Base-by-base conservation (phyloP, 371 early-diverging fungal species). In the Mortierella sp. region DNA sequence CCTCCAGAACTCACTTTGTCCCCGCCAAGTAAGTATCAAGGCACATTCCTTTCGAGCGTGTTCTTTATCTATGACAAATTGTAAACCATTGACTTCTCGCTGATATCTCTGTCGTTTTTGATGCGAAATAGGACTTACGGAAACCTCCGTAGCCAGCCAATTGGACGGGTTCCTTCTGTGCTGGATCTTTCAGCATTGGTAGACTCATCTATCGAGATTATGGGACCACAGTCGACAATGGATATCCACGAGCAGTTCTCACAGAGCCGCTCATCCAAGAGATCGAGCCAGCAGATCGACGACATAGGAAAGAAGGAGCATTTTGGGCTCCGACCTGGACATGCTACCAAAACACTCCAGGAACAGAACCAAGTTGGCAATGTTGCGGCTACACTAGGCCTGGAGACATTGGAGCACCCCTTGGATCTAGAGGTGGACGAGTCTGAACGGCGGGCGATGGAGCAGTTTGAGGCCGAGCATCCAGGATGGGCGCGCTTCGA, bases 121-220 rank as follows among this genome's bases (percentile, higher is more conserved):
- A 28, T 65, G 50, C 31, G 28, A 13, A 14, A 24, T 70, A 91
- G 92, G 78, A 91, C 91, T 3, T 93, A 93, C 80, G 91, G 91
- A 79, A 91, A 90, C 72, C 87, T 93, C 48, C 88, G 89, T 10
- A 81, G 89, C 72, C 91, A 92, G 72, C 92, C 90, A 26, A 93
- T 93, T 60, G 92, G 91, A 58, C 90, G 92, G 68, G 91, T 93
- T 31, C 93, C 93, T 26, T 93, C 93, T 1, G 92, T 93, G 3
- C 76, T 93, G 73, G 93, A 93, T 77, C 80, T 93, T 26, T 90
- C 86, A 24, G 88, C 89, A 0, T 77, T 93, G 58, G 82, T 90
- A n/a, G 81, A 88, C 34, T 80, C 80, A 0, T 88, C 88, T 7
- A 89, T 91, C 44, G 83, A 88, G 70, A 91, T 90, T 55, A 90